A percentile compares a stretch with the other conserved stretches of the same genome.
Conservation (phyloP, 2,329 filamentous ascomycete species). For the Scedosporium boydii region DNA sequence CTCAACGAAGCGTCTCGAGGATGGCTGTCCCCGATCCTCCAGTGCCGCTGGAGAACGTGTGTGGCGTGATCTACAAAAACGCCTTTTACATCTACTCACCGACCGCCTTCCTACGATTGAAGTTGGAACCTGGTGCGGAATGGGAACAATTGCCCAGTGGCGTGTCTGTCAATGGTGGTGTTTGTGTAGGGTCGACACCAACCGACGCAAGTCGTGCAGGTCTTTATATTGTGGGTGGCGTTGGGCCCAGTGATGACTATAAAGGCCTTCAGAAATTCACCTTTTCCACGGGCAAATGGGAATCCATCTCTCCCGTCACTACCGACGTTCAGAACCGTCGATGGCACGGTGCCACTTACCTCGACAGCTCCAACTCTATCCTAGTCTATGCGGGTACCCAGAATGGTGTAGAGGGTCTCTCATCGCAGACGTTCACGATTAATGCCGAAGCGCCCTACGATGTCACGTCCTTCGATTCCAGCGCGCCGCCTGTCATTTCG, state of each 20-base stretch:
- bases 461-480: conserved; percentile 48
- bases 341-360: conserved; percentile 67
- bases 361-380: conserved; percentile 61
- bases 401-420: conserved; percentile 45
- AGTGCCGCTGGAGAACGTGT: conserved; percentile 63
- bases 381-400: conserved; percentile 72
- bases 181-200: conserved; percentile 64
- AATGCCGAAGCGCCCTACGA: conserved; percentile 54
- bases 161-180: conserved; percentile 61
- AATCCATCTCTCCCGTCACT: conserved; percentile 31
- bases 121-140: conserved; percentile 55
- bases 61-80: conserved; percentile 71
- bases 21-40: conserved; percentile 69
- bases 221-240: conserved; percentile 76
- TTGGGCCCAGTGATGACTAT: conserved; percentile 43
- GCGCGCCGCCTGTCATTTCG: conserved; percentile 51
- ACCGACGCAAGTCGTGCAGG: conserved; percentile 49
- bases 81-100: conserved; percentile 77
- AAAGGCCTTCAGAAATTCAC: conserved; percentile 64
- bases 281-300: conserved; percentile 44
- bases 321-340: conserved; percentile 57
- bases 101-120: conserved; percentile 64
- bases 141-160: conserved; percentile 62
- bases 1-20: conserved; percentile 14
- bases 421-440: conserved; percentile 69